Percentiles rank a stretch among this genome's conserved stretches.
Evolutionary conservation across 352 stramenopile genomes (phyloP).

Genomic region (Pythium periplocum): DNA sequence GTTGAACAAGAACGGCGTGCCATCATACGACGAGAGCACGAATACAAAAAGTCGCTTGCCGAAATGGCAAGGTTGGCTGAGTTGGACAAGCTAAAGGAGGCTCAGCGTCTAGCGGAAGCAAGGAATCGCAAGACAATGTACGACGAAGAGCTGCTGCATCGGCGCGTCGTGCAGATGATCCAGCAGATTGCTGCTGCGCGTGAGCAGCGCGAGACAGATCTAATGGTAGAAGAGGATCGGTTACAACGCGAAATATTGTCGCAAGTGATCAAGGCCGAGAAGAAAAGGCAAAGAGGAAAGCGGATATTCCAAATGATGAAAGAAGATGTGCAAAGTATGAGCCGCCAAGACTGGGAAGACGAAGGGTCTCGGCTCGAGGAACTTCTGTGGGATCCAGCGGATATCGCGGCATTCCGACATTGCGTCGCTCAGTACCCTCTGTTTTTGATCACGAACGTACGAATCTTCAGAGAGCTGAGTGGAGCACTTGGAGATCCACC

Average conservation of each 20-base stretch:
- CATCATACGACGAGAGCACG: constrained; percentile 12
- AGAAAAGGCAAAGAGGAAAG: constrained; percentile 32
- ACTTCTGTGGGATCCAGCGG: constrained; percentile 39
- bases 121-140: constrained; percentile 51
- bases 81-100: constrained; percentile 23
- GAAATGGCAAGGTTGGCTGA: constrained; percentile 41
- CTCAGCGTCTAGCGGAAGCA: constrained; percentile 38
- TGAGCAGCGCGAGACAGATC: constrained; percentile 39
- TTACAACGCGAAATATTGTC: constrained; percentile 11
- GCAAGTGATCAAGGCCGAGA: constrained; percentile 11
- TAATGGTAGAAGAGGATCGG: constrained; percentile 41
- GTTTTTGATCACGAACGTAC: constrained; percentile 39
- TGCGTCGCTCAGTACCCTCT: constrained; percentile 21
- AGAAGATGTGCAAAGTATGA: constrained; percentile 49
- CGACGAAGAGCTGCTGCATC: constrained; percentile 56
- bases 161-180: constrained; percentile 29
- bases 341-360: constrained; percentile 36
- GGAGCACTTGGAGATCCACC: constrained; percentile 17
- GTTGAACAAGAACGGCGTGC: constrained; percentile 11
- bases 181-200: constrained; percentile 20
- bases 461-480: constrained; percentile 34
- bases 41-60: constrained; percentile 31
- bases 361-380: constrained; percentile 44
- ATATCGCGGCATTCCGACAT: constrained; percentile 25
- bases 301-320: constrained; percentile 48